These are phyloP conservation scores for Pseudofabraea citricarpa DNA, from an alignment of 2,329 filamentous ascomycete species.

Conservation along the genomic window DNA sequence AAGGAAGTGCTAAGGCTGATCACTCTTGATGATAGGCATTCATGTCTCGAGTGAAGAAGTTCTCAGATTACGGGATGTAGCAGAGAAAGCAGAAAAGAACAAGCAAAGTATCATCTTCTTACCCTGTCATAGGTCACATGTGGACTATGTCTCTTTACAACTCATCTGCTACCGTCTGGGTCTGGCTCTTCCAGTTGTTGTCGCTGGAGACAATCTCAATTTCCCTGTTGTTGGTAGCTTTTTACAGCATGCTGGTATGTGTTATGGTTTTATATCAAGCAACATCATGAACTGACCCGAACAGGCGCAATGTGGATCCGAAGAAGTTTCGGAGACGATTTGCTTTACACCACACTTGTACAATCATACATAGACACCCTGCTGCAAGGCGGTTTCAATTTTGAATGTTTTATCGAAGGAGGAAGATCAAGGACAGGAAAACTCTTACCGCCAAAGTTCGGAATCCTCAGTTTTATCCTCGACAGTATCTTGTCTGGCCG, in stretches of 20 bases:
- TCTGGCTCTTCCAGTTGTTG: conserved; percentile 82
- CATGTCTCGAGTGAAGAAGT: conserved; percentile 96
- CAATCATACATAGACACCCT: conserved; percentile 94
- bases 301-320: conserved; percentile 89
- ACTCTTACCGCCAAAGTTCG: conserved; percentile 89
- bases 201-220: conserved; percentile 94
- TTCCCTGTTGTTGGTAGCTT: conserved; percentile 87
- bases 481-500: conserved; percentile 86
- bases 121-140: conserved; percentile 89
- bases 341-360: conserved; percentile 85
- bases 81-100: conserved; percentile 74
- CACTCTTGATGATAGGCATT: conserved; percentile 53
- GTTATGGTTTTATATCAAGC: neutral
- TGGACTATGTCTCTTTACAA: conserved; percentile 93
- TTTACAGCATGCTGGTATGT: conserved; percentile 76
- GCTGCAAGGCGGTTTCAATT: conserved; percentile 84
- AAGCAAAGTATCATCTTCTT: conserved; percentile 96
- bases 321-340: conserved; percentile 85
- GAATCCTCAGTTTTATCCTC: conserved; percentile 85
- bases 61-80: conserved; percentile 72
- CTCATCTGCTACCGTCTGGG: conserved; percentile 93
- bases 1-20: neutral
- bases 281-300: conserved; percentile 3
- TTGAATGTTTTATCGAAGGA: conserved; percentile 97
- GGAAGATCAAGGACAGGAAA: conserved; percentile 91